phyloP scores from a whole-genome alignment of 257 asterid genomes.

The Perilla frutescens region DNA sequence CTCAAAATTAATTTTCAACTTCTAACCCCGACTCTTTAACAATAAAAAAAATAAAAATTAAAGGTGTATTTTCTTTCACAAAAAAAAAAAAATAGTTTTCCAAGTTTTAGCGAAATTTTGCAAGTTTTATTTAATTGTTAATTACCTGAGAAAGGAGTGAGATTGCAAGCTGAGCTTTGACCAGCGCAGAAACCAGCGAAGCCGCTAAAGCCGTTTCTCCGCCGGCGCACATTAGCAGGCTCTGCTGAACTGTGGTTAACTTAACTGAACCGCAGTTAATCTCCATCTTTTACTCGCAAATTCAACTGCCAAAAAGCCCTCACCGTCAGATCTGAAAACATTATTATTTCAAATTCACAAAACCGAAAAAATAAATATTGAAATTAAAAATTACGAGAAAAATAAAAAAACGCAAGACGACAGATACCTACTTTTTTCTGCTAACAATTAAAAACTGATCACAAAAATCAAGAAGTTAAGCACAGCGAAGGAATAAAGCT shows the following conservation, averaged over 20 bases:
- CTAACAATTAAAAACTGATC: conserved; percentile 8
- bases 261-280: conserved; percentile 42
- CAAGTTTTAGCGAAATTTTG: background rate
- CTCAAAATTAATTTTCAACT: background rate
- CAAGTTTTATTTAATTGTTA: background rate
- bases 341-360: background rate
- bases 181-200: conserved; percentile 46
- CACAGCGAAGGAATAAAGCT: no score
- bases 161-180: conserved; percentile 46
- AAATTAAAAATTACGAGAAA: background rate
- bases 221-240: conserved; percentile 52
- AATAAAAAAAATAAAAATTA: background rate
- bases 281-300: conserved; percentile 41
- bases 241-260: conserved; percentile 36
- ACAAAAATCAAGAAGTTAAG: background rate
- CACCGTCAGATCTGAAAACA: conserved; percentile 44
- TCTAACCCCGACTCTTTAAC: background rate
- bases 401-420: conserved; percentile 13
- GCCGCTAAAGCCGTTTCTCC: conserved; percentile 54
- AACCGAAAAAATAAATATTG: background rate
- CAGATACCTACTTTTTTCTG: conserved; percentile 26
- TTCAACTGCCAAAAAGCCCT: conserved; percentile 25
- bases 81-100: background rate
- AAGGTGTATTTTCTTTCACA: background rate
- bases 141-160: conserved; percentile 52